phyloP scores from a whole-genome alignment of 2,329 filamentous ascomycete genomes.

The Arthrocladium fulminans region DNA sequence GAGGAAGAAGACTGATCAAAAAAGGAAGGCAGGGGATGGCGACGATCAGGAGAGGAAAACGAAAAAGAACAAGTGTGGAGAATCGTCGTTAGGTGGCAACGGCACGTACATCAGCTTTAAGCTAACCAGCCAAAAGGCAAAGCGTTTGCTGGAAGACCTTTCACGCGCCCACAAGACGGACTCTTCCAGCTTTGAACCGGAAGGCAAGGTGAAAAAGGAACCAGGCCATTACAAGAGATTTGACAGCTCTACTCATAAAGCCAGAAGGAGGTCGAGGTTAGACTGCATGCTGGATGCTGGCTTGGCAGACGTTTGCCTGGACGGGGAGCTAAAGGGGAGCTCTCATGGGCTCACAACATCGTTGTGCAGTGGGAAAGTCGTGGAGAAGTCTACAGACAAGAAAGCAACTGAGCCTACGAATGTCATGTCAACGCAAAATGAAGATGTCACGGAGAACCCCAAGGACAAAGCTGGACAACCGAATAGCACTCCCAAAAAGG shows the following conservation, averaged over 20 bases:
- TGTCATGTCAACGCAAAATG: not conserved
- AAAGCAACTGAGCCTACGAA: not conserved
- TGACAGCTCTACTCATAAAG: not conserved
- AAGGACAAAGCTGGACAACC: not conserved
- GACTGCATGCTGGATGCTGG: not conserved
- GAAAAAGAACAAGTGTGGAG: conserved; percentile 1
- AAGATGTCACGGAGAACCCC: not conserved
- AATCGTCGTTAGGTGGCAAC: not conserved
- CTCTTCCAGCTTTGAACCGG: not conserved
- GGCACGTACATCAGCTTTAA: conserved; percentile 1
- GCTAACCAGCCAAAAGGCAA: conserved; percentile 5
- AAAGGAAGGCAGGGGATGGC: conserved; percentile 4
- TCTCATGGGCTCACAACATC: not conserved
- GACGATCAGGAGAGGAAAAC: not conserved
- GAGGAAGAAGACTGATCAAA: conserved; percentile 1
- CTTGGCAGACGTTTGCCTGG: not conserved
- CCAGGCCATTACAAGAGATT: conserved; percentile 2
- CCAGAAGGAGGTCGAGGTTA: not conserved
- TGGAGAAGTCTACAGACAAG: not conserved
- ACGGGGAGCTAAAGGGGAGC: not conserved
- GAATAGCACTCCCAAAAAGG: not conserved
- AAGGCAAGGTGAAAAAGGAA: not conserved
- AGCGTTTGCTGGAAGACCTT: not conserved
- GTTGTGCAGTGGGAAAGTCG: conserved; percentile 1
- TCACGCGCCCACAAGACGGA: not conserved